phyloP scores from a whole-genome alignment of 2,329 filamentous ascomycete genomes.

The Botrytis hyacinthi region DNA sequence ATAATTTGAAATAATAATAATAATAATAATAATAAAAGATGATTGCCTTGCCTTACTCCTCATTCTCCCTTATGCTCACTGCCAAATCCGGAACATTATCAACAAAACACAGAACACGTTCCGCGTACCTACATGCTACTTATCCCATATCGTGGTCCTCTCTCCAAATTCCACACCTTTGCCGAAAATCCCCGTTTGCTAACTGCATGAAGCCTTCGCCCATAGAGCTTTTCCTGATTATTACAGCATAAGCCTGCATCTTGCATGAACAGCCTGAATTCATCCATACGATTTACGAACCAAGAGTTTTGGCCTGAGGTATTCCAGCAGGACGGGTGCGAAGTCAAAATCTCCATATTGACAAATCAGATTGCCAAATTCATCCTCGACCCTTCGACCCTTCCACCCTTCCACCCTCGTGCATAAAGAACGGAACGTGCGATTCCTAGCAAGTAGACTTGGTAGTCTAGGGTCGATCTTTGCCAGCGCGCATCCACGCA shows the following conservation, averaged over 20 bases:
- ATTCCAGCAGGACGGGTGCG: background rate
- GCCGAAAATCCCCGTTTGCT: background rate
- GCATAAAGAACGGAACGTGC: background rate
- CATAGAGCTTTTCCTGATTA: background rate
- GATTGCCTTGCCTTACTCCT: background rate
- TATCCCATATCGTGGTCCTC: background rate
- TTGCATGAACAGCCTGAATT: slow-evolving; percentile 10
- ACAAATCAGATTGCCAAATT: background rate
- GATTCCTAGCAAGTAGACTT: background rate
- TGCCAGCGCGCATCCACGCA: slow-evolving; percentile 13
- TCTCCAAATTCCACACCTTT: background rate
- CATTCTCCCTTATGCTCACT: background rate
- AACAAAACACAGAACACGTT: slow-evolving; percentile 11
- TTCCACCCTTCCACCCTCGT: background rate
- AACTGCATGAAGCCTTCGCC: background rate
- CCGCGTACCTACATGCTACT: slow-evolving; percentile 10
- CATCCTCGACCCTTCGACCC: background rate
- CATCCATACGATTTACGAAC: background rate
- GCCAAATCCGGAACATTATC: slow-evolving; percentile 14
- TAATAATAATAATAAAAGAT: background rate
- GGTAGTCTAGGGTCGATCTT: slow-evolving; percentile 9
- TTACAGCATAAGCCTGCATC: background rate
- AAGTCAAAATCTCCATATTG: background rate
- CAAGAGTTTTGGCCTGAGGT: background rate
- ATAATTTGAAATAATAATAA: background rate